Percentiles rank a stretch among this genome's conserved stretches.
Conservation (phyloP, 2,329 filamentous ascomycete genomes). For the Penicillium sp. region DNA sequence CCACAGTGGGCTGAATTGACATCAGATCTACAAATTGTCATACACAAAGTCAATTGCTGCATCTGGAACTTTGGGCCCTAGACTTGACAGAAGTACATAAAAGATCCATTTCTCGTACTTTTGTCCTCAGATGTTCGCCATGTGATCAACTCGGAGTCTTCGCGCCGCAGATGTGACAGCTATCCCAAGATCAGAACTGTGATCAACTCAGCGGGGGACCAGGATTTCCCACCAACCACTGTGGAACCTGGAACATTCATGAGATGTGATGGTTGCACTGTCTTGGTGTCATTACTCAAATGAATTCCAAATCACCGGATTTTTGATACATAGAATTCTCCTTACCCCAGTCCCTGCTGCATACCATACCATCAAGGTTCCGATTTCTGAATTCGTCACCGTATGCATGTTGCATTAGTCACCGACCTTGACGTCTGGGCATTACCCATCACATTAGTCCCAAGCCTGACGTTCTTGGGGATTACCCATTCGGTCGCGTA, state of each 20-base stretch:
- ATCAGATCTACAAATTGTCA: background rate
- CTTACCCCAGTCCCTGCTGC: background rate
- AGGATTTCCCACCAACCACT: constrained; percentile 8
- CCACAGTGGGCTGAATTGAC: background rate
- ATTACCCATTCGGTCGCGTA: background rate
- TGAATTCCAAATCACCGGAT: constrained; percentile 7
- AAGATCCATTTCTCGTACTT: constrained; percentile 10
- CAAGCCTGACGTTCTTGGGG: background rate
- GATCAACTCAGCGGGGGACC: constrained; percentile 4
- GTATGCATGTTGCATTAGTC: background rate
- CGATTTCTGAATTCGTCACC: background rate
- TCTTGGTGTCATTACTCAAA: constrained; percentile 2
- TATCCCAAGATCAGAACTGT: constrained; percentile 7
- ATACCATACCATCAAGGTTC: background rate
- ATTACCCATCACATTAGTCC: background rate
- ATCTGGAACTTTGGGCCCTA: background rate
- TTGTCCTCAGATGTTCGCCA: constrained; percentile 4
- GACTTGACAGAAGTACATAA: constrained; percentile 15
- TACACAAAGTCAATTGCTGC: background rate
- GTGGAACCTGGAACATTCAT: background rate
- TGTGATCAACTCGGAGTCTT: constrained; percentile 9
- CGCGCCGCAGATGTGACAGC: constrained; percentile 17
- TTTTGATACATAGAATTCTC: constrained; percentile 3
- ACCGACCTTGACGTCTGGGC: background rate
- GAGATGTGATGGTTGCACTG: constrained; percentile 2